Evolutionary conservation across 805 yeast species (phyloP), one percentile per base, ranked within the genome.

Genomic region (Saccharomycopsis sp.): DNA sequence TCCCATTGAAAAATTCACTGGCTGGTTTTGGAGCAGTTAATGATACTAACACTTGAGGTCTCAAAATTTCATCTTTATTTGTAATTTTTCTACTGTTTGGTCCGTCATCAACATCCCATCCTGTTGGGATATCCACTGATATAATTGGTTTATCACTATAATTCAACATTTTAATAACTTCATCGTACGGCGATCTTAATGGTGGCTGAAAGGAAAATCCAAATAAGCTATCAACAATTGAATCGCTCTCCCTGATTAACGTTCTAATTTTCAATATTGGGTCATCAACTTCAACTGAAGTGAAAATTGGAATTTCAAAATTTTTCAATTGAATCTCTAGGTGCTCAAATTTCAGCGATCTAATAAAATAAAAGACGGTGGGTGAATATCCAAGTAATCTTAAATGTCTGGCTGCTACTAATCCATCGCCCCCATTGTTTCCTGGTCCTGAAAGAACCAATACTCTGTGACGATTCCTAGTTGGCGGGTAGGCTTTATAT

Each of bases 21-120:
- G 95, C 89, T 0, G 94, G 93, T 58, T 93, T 93, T 6, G 98
- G 98, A 0, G 96, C 97, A 0, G 97, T 89, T 40, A 93, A 66
- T 41, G 95, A 83, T 7, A 93, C 79, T 39, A 93, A 67, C 53
- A 79, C 77, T 4, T 71, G 61, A 2, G 52, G 52, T 5, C 31
- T 27, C 40, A 46, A 46, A 13, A 36, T 36, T 17, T 45, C 38
- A 28, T 39, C 44, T 27, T 48, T 38, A 8, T 16, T 57, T 14
- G 67, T 56, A 0, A 60, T 63, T 8, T 65, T 61, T 1, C 60
- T 63, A 1, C 49, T 56, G 0, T 66, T 62, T 0, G 93, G 95
- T 0, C 98, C 98, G 5, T 71, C 57, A 56, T 93, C 95, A 8
- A 93, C 97, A 57, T 89, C 90, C 98, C 98, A 93, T 0, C 97